Evolutionary conservation across 257 asterid species (phyloP).

Genomic region (Solanum piurae): DNA sequence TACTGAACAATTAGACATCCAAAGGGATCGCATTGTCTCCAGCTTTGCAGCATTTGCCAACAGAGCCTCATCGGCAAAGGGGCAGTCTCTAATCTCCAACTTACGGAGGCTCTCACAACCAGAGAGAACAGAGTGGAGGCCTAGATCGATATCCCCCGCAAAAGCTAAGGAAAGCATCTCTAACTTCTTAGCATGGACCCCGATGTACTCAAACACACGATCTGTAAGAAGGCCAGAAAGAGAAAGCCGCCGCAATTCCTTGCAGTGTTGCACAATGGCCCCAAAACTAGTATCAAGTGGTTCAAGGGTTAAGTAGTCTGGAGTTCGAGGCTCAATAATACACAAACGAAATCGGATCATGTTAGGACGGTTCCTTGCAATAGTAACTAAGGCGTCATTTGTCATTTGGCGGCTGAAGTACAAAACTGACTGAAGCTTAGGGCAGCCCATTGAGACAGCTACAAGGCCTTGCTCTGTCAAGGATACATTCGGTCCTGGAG

Average conservation of each 20-base stretch:
- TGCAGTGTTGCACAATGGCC: background rate
- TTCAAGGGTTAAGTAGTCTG: background rate
- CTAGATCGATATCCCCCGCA: background rate
- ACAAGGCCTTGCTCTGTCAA: no score
- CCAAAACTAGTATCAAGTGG: background rate
- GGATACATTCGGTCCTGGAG: no score
- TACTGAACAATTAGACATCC: no score
- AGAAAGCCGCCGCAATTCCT: background rate
- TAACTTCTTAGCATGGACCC: background rate
- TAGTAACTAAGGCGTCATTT: background rate
- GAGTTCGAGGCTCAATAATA: background rate
- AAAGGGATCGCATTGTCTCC: background rate
- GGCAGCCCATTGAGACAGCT: no score
- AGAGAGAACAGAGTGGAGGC: background rate
- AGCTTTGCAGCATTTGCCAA: background rate
- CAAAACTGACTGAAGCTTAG: no score
- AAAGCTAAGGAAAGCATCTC: background rate
- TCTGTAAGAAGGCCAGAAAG: background rate
- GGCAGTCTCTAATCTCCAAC: background rate
- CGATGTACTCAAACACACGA: background rate
- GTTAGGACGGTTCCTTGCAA: background rate
- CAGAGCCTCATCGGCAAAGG: background rate
- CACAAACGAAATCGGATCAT: background rate
- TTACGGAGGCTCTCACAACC: background rate
- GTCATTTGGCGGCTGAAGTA: background rate